phyloP scores from a whole-genome alignment of 2,329 filamentous ascomycete species.

The Fusarium hainanense region DNA sequence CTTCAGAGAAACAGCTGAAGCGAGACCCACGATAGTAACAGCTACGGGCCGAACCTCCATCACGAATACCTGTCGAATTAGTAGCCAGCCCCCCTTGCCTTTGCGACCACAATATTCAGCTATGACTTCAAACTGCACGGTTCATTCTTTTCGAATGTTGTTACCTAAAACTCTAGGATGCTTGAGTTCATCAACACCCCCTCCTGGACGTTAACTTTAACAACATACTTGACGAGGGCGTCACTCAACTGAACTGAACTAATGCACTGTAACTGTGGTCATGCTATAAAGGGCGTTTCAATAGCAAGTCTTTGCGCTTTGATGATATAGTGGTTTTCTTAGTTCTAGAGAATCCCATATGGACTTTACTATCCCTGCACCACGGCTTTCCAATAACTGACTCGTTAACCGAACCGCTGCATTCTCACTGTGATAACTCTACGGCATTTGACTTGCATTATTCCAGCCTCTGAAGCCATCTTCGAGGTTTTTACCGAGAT shows the following conservation, averaged over 20 bases:
- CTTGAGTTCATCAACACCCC: not conserved
- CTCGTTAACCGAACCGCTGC: not conserved
- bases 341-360: not conserved
- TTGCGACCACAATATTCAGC: not conserved
- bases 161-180: not conserved
- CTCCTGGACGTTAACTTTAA: not conserved
- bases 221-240: slow-evolving; percentile 1
- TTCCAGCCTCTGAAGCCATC: not conserved
- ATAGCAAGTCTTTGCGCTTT: slow-evolving; percentile 9
- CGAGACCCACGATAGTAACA: slow-evolving; percentile 16
- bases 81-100: not conserved
- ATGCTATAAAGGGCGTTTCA: not conserved
- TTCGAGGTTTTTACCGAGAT: not conserved
- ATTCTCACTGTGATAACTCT: not conserved
- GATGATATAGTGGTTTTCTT: not conserved
- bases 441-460: not conserved
- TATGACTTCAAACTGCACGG: not conserved
- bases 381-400: not conserved
- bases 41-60: not conserved
- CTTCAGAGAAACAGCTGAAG: slow-evolving; percentile 7
- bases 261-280: slow-evolving; percentile 6
- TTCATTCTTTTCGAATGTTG: not conserved
- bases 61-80: not conserved
- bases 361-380: not conserved
- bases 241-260: slow-evolving; percentile 9